Conservation (phyloP, 2,329 filamentous ascomycete genomes). For the Tolypocladium ophioglossoides region DNA sequence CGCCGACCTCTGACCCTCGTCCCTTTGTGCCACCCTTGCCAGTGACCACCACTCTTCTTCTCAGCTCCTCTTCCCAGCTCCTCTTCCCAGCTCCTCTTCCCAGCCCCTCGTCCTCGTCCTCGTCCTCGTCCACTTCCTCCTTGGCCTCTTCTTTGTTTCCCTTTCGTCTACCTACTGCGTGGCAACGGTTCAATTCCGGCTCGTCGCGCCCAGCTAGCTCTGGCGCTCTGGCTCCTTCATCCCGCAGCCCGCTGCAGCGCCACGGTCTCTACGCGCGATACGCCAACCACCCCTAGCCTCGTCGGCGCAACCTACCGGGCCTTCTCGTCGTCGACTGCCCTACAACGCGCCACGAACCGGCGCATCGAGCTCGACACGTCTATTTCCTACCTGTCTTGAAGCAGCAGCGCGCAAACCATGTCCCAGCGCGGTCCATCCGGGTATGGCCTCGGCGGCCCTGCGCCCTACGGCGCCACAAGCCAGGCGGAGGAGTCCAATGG, state of each 20-base stretch:
- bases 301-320: neutral
- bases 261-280: neutral
- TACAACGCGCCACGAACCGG: neutral
- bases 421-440: constrained; percentile 56
- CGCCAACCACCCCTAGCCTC: neutral
- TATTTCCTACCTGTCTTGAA: neutral
- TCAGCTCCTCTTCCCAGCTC: too few relatives aligned
- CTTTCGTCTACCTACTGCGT: neutral
- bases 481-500: constrained; percentile 45
- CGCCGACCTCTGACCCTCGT: neutral
- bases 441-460: constrained; percentile 69
- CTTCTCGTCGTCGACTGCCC: neutral
- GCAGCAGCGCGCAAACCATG: constrained; percentile 14
- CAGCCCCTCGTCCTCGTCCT: neutral
- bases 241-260: neutral
- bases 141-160: neutral
- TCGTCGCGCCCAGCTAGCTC: neutral
- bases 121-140: constrained; percentile 1
- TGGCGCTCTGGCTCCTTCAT: neutral
- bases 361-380: neutral
- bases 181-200: neutral
- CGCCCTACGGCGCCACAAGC: constrained; percentile 54
- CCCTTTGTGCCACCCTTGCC: neutral
- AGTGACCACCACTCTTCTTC: neutral
- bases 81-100: too few relatives aligned